Base-by-base conservation (phyloP, 371 early-diverging fungal species). In the Dichotomocladium elegans region DNA sequence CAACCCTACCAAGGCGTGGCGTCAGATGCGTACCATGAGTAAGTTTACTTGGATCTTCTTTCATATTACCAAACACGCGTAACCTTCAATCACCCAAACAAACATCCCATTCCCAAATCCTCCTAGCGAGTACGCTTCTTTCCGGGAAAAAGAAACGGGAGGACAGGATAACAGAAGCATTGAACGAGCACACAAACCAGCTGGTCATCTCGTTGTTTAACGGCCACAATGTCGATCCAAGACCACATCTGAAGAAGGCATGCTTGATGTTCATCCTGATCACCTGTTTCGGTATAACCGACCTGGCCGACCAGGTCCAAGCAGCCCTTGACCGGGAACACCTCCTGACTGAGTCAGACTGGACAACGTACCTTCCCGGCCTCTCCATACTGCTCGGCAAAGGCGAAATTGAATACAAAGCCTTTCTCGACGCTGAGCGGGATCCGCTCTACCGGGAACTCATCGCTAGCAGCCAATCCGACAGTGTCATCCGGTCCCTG, bases 401-500 rank as follows among this genome's bases (percentile, higher is more conserved):
- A 24, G 35, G 35, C 0, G 49, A 37, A 45, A 30, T 30, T 9
- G 15, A n/a, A 19, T 41, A 34, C 15, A 19, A 42, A 17, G 31
- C 41, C 25, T 52, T 29, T 15, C 41, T 52, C 26, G 43, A 33
- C 10, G 34, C 33, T 7, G 41, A 43, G 5, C 40, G 53, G 1
- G 50, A 60, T 15, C 45, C 48, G 4, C 33, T 41, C 0, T 47
- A 43, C 43, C 4, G 19, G 17, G 27, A 14, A 2, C 24, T 53
- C 19, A 42, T 60, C 2, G 42, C 35, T 7, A 15, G 34, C 4
- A 24, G 31, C 10, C 28, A 46, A 4, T 27, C 57, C 25, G 53
- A 56, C 4, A 58, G 58, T 17, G 27, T 61, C 10, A 41, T 53
- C 6, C 55, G 51, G 31, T 40, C 41, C 14, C 37, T 63, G 22